Base-by-base conservation (phyloP, 2,329 filamentous ascomycete genomes). In the Colletotrichum sp. region DNA sequence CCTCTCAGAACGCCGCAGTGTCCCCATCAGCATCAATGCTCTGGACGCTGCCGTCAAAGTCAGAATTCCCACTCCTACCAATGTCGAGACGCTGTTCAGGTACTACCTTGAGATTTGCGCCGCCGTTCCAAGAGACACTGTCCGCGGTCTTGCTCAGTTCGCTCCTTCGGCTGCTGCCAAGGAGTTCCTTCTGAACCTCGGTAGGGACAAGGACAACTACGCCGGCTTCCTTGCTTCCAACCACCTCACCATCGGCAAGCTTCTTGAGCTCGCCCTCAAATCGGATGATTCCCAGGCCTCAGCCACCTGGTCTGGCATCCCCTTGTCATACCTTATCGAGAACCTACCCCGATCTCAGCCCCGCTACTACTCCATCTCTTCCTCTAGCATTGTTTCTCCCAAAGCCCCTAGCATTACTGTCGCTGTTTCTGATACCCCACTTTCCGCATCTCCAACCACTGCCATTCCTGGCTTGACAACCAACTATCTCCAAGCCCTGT, bases 301-400 rank as follows among this genome's bases (percentile, higher is more conserved):
- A 28, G 21, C 26, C 6, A 28, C 75, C 7, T 83, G 81, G 81
- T 65, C 72, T 2, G 67, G 77, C 2, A 30, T 83, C 8, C 80
- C 82, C 0, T 84, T 93, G 6, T 86, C 88, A 2, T 87, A 89
- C 34, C 90, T 90, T 81, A 86, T 93, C 18, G 86, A 88, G 52
- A 89, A 90, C 82, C 88, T 91, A 0, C 87, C 90, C 2, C 86
- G 87, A 0, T 90, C 93, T 86, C 88, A 90, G 15, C 86, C 91
- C 12, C 89, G 91, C 6, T 90, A 92, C 76, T 93, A 93, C 81
- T 91, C 89, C 8, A 92, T 93, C 75, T 92, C 91, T 0, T 92
- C 90, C 1, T 92, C 90, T 9, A 86, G 85, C 16, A 83, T 86
- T 15, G 71, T 73, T 39, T 73, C 71, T 32, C 71, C 71, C 30